phyloP scores from a whole-genome alignment of 169 alveolate species.

The Eimeria zaria region DNA sequence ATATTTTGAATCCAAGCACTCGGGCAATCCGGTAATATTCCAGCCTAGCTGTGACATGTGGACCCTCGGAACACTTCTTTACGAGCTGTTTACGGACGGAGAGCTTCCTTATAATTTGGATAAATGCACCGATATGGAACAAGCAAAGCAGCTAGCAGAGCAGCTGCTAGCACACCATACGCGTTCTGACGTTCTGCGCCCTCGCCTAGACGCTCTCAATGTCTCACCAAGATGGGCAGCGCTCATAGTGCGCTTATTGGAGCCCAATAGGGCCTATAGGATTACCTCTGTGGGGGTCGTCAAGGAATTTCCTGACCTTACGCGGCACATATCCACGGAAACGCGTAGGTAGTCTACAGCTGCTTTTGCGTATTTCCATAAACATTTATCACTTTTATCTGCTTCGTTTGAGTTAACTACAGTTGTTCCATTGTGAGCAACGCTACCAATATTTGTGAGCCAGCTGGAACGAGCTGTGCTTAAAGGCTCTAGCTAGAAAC shows the following conservation, averaged over 20 bases:
- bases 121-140: not conserved
- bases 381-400: not conserved
- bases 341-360: not conserved
- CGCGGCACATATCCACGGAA: not conserved
- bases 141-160: not conserved
- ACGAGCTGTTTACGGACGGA: slow-evolving; percentile 27
- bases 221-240: not conserved
- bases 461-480: not conserved
- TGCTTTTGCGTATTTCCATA: not conserved
- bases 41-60: not conserved
- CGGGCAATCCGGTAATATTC: not conserved
- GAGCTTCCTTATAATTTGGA: not conserved
- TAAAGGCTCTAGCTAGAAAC: not conserved
- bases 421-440: not conserved
- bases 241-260: slow-evolving; percentile 8
- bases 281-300: not conserved
- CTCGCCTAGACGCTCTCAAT: not conserved
- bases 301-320: slow-evolving; percentile 23
- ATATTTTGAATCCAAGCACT: not conserved
- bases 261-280: slow-evolving; percentile 3
- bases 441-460: not conserved
- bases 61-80: not conserved
- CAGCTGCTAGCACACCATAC: not conserved
- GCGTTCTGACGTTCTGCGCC: not conserved
- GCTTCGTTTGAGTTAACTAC: not conserved